phyloP scores from a whole-genome alignment of 371 early-diverging fungal genomes.

The Haplosporangium sp. region DNA sequence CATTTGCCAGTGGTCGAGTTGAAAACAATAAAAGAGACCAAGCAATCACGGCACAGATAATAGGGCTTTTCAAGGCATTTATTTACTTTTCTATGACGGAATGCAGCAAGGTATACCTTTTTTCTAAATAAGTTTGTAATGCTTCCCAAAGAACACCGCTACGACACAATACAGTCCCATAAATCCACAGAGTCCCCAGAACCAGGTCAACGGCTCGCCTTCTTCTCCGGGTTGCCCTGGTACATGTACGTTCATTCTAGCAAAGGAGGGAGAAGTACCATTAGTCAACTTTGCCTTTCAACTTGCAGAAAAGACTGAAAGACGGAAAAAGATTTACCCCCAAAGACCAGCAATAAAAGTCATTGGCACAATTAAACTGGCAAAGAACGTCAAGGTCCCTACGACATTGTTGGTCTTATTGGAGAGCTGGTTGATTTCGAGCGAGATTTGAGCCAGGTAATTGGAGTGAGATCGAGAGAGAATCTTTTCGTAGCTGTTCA shows the following conservation, averaged over 20 bases:
- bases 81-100: neutral
- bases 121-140: slow-evolving; percentile 33
- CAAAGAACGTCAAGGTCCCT: slow-evolving; percentile 90
- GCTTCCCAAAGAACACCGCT: slow-evolving; percentile 35
- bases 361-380: slow-evolving; percentile 94
- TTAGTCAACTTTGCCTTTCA: too few relatives aligned
- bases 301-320: neutral
- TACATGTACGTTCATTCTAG: slow-evolving; percentile 48
- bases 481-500: slow-evolving; percentile 91
- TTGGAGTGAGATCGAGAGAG: slow-evolving; percentile 93
- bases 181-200: slow-evolving; percentile 21
- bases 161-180: slow-evolving; percentile 37
- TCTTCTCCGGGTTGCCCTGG: slow-evolving; percentile 43
- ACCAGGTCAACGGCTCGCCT: slow-evolving; percentile 29
- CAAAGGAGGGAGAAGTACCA: neutral
- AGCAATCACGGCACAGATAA: too few relatives aligned
- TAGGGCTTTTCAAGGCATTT: too few relatives aligned
- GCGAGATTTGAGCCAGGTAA: slow-evolving; percentile 95
- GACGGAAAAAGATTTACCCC: slow-evolving; percentile 28
- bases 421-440: slow-evolving; percentile 95
- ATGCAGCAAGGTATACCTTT: neutral
- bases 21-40: too few relatives aligned
- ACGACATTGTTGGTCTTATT: slow-evolving; percentile 93
- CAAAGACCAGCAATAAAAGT: slow-evolving; percentile 89
- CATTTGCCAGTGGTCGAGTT: too few relatives aligned